phyloP scores from a whole-genome alignment of 768 basidiomycete genomes.

The Hypholoma fasciculare region DNA sequence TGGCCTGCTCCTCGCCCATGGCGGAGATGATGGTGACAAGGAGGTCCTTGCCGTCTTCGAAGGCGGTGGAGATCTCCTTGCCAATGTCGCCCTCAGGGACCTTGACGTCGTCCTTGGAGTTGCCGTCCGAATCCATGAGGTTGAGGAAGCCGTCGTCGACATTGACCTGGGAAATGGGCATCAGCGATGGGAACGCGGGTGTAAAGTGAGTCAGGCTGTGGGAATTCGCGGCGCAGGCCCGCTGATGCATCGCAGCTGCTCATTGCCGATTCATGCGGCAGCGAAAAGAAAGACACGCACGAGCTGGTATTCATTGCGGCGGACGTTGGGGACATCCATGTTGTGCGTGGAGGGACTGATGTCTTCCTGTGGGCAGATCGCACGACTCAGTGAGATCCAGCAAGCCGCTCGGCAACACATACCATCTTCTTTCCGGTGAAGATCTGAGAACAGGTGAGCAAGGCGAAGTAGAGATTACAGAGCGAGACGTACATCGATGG shows the following conservation, averaged over 20 bases:
- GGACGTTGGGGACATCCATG: constrained; percentile 98
- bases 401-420: constrained; percentile 31
- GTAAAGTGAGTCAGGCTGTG: neutral
- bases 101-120: constrained; percentile 90
- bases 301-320: constrained; percentile 87
- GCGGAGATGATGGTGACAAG: constrained; percentile 84
- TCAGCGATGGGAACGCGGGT: neutral
- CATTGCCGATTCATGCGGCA: too few relatives aligned
- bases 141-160: constrained; percentile 95
- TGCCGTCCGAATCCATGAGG: constrained; percentile 83
- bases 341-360: constrained; percentile 98
- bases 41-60: constrained; percentile 87
- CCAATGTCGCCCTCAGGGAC: constrained; percentile 88
- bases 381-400: neutral
- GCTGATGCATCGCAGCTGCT: too few relatives aligned
- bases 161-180: constrained; percentile 58
- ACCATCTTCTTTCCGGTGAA: constrained; percentile 98
- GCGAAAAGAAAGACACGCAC: constrained; percentile 39
- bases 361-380: constrained; percentile 65
- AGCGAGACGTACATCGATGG: constrained; percentile 78
- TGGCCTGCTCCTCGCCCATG: constrained; percentile 93
- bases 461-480: constrained; percentile 1
- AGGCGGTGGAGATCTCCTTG: constrained; percentile 60
- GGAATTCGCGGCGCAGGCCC: too few relatives aligned
- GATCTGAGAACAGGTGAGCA: constrained; percentile 57